phyloP scores from a whole-genome alignment of 2,329 filamentous ascomycete genomes.

The Colletotrichum orbiculare region DNA sequence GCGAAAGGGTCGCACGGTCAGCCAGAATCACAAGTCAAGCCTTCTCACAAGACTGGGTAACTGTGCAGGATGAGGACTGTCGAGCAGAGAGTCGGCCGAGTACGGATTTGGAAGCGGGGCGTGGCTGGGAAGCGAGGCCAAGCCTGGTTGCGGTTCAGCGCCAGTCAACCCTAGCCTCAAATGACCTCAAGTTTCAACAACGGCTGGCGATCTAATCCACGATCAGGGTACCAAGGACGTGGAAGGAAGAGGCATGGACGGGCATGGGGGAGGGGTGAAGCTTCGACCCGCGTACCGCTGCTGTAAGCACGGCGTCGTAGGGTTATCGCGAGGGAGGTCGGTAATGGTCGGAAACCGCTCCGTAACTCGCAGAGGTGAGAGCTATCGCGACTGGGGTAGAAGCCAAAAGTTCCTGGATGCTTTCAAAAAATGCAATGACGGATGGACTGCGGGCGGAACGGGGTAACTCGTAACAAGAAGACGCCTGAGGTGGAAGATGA shows the following conservation, averaged over 20 bases:
- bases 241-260: conserved; percentile 13
- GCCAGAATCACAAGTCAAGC: conserved; percentile 11
- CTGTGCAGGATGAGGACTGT: background rate
- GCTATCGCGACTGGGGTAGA: conserved; percentile 15
- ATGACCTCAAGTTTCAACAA: conserved; percentile 21
- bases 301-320: conserved; percentile 11
- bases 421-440: conserved; percentile 11
- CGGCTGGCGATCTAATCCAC: conserved; percentile 13
- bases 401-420: conserved; percentile 4
- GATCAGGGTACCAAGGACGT: conserved; percentile 22
- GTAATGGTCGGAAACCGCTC: conserved; percentile 1
- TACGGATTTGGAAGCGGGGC: conserved; percentile 22
- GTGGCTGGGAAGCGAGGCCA: conserved; percentile 28
- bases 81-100: conserved; percentile 20
- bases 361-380: background rate
- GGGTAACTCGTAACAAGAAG: conserved; percentile 22
- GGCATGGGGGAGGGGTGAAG: conserved; percentile 25
- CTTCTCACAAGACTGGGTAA: background rate
- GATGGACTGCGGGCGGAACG: conserved; percentile 1
- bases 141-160: conserved; percentile 26
- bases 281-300: background rate
- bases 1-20: conserved; percentile 13
- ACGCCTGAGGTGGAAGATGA: conserved; percentile 15
- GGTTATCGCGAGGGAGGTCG: conserved; percentile 15
- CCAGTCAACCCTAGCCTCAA: conserved; percentile 14